A percentile compares a stretch with the other conserved stretches of the same genome.
Conservation (phyloP, 2,329 filamentous ascomycete species). For the Graphilbum fragrans region DNA sequence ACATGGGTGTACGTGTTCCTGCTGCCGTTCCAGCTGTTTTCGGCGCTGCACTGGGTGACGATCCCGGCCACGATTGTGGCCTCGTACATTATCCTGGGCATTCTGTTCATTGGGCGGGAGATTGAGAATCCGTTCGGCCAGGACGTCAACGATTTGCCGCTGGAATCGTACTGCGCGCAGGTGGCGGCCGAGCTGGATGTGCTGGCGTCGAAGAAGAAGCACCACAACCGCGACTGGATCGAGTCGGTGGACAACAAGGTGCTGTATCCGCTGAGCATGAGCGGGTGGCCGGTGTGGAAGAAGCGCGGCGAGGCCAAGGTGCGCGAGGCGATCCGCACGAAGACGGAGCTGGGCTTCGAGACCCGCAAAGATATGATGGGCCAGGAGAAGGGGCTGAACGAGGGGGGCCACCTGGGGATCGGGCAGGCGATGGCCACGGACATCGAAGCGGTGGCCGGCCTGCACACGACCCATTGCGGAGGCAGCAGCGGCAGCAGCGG, state of each 20-base stretch:
- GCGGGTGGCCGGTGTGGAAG: conserved; percentile 35
- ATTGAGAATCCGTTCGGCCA: conserved; percentile 60
- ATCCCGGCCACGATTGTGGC: conserved; percentile 55
- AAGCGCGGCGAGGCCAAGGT: conserved; percentile 32
- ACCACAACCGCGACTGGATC: conserved; percentile 36
- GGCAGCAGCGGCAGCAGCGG: conserved; percentile 1
- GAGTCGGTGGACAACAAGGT: conserved; percentile 24
- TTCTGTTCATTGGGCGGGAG: conserved; percentile 54
- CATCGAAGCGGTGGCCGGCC: background rate
- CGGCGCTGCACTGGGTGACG: conserved; percentile 50
- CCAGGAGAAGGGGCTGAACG: conserved; percentile 5
- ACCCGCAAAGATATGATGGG: conserved; percentile 15
- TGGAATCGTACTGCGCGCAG: conserved; percentile 54
- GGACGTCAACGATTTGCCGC: conserved; percentile 55
- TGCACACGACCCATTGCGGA: background rate
- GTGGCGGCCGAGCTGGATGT: conserved; percentile 53
- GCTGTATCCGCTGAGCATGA: conserved; percentile 27
- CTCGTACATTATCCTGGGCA: conserved; percentile 62
- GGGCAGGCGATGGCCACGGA: background rate
- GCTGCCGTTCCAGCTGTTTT: conserved; percentile 59
- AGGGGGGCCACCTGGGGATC: background rate
- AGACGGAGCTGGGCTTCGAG: conserved; percentile 16
- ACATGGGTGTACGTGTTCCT: conserved; percentile 64
- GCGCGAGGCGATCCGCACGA: conserved; percentile 26
- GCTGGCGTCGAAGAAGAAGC: conserved; percentile 43